Base-by-base conservation (phyloP, 768 basidiomycete genomes). In the Pleurotus djamor region DNA sequence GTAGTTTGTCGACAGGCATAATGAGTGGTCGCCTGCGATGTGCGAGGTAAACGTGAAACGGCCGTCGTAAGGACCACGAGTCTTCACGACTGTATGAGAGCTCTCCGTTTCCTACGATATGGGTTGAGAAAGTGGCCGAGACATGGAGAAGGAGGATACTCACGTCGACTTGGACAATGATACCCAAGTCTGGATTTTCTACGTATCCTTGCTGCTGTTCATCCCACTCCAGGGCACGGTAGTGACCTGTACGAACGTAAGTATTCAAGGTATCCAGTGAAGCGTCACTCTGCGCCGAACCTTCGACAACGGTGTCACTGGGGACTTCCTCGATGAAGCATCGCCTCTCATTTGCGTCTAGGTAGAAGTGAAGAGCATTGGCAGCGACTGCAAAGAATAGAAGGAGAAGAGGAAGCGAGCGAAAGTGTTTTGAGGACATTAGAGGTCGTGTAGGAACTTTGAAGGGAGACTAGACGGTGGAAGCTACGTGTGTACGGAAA, bases 311-410 rank as follows among this genome's bases (percentile, higher is more conserved):
- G n/a, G 95, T 98, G 72, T 96, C 91, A 2, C 87, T 86, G 10
- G 97, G 96, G 16, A 98, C 78, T 71, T 99, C 97, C 69, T 98
- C 97, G 60, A 98, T 84, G 76, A 98, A 98, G 72, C 97, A 99
- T 50, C 91, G 84, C 67, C 90, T 88, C 72, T 97, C 93, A 68
- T 92, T 91, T 14, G 94, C 88, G 70, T 97, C 94, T 59, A 99
- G 85, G 71, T 99, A 99, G 74, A 98, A 97, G 70, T 99, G 97
- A 32, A 99, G 87, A 33, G 92, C 94, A 69, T 88, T 83, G 14
- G 78, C 81, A 16, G 79, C 68, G 43, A 78, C 74, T 21, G 76
- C 71, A 63, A 79, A 64, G 57, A 76, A 66, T 59, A 80, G 73
- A 14, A 79, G 75, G 47, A 76, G 54, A 7, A 56, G 8, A 33